These are phyloP conservation scores for Fraxinus albicans DNA, from an alignment of 305 asterid genomes.

Conservation along the genomic window DNA sequence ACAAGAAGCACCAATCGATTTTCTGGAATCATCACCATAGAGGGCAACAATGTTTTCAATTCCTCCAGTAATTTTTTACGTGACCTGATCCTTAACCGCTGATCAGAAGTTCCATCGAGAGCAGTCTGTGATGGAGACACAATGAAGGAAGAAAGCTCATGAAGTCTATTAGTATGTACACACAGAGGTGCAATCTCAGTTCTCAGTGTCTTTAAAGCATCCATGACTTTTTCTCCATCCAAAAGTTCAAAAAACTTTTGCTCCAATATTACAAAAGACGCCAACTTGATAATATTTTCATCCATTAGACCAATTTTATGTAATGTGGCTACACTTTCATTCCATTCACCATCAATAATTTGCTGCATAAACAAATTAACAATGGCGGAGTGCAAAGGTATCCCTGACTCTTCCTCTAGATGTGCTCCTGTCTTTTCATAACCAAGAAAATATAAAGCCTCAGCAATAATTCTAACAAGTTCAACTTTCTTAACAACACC, in stretches of 20 bases:
- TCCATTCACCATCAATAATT: slow-evolving; percentile 36
- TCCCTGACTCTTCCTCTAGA: slow-evolving; percentile 39
- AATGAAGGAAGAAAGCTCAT: slow-evolving; percentile 28
- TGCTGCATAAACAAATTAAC: slow-evolving; percentile 32
- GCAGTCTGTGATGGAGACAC: slow-evolving; percentile 23
- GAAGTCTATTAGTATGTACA: slow-evolving; percentile 27
- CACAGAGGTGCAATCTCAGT: slow-evolving; percentile 30
- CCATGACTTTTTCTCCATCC: slow-evolving; percentile 20
- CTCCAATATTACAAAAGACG: slow-evolving; percentile 34
- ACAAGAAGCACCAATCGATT: slow-evolving; percentile 35
- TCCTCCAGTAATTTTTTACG: slow-evolving; percentile 32
- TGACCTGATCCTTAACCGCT: slow-evolving; percentile 1
- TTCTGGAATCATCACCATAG: slow-evolving; percentile 32
- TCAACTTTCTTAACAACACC: slow-evolving; percentile 38
- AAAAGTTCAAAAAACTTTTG: slow-evolving; percentile 36
- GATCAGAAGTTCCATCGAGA: slow-evolving; percentile 3
- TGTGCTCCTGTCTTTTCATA: slow-evolving; percentile 33
- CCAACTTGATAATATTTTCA: slow-evolving; percentile 26
- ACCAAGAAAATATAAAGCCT: slow-evolving; percentile 36
- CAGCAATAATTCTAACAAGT: slow-evolving; percentile 38
- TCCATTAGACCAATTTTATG: slow-evolving; percentile 28
- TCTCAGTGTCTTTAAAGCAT: slow-evolving; percentile 38
- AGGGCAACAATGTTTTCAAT: slow-evolving; percentile 29
- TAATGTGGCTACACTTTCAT: slow-evolving; percentile 33
- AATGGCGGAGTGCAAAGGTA: slow-evolving; percentile 26